Base-by-base conservation (phyloP, 441 rosid genomes). In the Erysimum pusillum region DNA sequence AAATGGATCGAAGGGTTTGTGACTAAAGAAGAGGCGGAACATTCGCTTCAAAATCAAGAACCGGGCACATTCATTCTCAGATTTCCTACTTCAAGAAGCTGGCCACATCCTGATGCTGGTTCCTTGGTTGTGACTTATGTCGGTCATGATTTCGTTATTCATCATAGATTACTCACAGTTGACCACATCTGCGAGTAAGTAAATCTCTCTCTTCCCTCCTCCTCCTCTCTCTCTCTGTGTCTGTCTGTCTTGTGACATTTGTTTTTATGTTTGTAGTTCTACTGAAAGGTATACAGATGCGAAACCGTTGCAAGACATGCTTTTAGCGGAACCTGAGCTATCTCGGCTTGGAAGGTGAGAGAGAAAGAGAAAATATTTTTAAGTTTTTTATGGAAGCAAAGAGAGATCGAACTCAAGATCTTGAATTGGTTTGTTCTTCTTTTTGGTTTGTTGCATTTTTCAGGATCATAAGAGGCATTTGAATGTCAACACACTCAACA, bases 101-200 rank as follows among this genome's bases (percentile, higher is more conserved):
- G 98, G 97, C 96, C 98, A 35, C 98, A 94, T 71, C 93, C 97
- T n/a, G 98, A 91, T 76, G 90, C 98, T 9, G 97, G 98, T 78
- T 81, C 87, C 87, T 84, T 94, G 71, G 76, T 94, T 65, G 96
- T 87, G 75, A 85, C 91, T 53, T 91, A 88, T 71, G 87, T 94
- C 53, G 89, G 91, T 69, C 68, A 73, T n/a, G 96, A 90, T 78
- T 85, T 79, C 51, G 42, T 78, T 41, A 61, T 90, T 67, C 92
- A 83, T 58, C 90, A 91, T 85, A 83, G 85, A 83, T 84, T 83
- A 64, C 89, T 94, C 48, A 84, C 81, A 52, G 75, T 84, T 14
- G 94, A 89, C 68, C 62, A 85, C 81, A 78, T 83, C 65, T 81
- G 73, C 78, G 35, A 17, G 81, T 67, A 18, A 25, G 83, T 67